A percentile compares a stretch with the other conserved stretches of the same genome.
phyloP scores from a whole-genome alignment of 495 filamentous ascomycete genomes.

The Tuber umbilicatum region DNA sequence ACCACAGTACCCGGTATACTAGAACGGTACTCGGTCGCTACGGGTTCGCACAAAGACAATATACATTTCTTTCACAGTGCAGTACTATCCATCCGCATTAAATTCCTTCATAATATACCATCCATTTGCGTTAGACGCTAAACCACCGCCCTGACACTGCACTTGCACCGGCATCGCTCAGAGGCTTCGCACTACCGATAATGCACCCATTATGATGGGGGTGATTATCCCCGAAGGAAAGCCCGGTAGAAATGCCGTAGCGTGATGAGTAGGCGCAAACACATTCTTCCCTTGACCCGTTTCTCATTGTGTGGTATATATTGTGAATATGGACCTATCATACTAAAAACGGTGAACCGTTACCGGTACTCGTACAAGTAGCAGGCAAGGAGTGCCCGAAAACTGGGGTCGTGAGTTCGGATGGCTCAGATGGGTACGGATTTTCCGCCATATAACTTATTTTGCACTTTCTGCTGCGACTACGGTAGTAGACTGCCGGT shows the following conservation, averaged over 20 bases:
- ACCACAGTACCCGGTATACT: no score
- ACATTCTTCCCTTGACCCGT: background rate
- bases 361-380: background rate
- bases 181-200: background rate
- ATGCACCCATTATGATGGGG: background rate
- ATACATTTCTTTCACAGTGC: background rate
- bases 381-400: background rate
- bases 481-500: no score
- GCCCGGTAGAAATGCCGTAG: background rate
- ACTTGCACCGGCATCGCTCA: background rate
- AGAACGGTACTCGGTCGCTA: background rate
- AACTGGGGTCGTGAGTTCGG: background rate
- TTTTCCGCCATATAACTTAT: background rate
- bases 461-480: background rate
- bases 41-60: background rate
- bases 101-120: background rate
- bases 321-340: background rate
- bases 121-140: background rate
- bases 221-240: background rate
- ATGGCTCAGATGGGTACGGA: background rate
- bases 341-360: background rate
- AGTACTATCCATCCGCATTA: background rate
- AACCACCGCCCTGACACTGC: background rate
- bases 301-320: background rate
- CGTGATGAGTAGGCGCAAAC: background rate